Conservation (phyloP, 1,284 basidiomycete genomes). For the Pseudozyma pruni region DNA sequence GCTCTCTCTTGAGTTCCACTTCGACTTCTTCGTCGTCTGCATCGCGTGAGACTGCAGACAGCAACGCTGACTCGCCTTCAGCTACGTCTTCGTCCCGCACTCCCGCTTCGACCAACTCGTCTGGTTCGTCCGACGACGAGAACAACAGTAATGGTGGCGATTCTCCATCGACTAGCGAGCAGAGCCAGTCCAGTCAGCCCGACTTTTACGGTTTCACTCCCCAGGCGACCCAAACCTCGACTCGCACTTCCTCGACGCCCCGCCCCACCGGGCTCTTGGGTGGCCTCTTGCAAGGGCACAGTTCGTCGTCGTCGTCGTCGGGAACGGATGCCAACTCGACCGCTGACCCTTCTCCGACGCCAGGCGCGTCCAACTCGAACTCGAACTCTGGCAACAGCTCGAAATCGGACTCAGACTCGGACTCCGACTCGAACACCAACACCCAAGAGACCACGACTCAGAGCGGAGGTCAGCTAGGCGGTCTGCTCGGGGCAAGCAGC, state of each 20-base stretch:
- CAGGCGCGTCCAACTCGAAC: not conserved
- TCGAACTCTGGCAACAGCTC: constrained; percentile 1
- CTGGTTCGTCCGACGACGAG: not conserved
- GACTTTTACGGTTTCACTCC: constrained; percentile 28
- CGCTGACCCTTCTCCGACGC: constrained; percentile 1
- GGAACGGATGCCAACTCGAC: not conserved
- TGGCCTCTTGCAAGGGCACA: not conserved
- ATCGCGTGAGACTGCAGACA: constrained; percentile 9
- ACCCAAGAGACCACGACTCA: not conserved
- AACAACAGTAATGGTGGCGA: not conserved
- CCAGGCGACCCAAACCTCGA: constrained; percentile 13
- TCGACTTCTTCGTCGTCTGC: constrained; percentile 10
- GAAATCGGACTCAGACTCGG: not conserved
- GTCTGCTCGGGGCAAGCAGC: too few species aligned
- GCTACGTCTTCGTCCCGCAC: constrained; percentile 9
- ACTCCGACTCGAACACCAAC: not conserved
- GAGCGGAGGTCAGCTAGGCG: not conserved
- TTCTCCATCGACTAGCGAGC: constrained; percentile 15
- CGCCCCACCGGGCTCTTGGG: not conserved
- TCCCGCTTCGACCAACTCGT: constrained; percentile 3
- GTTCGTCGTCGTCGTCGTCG: constrained; percentile 5
- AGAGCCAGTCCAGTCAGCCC: constrained; percentile 16
- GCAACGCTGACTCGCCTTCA: not conserved
- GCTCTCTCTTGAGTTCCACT: not conserved
- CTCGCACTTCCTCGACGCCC: constrained; percentile 5